Evolutionary conservation across 2,329 filamentous ascomycete species (phyloP), one percentile per base, ranked within the genome.

Genomic region (Hymenoscyphus repandus): DNA sequence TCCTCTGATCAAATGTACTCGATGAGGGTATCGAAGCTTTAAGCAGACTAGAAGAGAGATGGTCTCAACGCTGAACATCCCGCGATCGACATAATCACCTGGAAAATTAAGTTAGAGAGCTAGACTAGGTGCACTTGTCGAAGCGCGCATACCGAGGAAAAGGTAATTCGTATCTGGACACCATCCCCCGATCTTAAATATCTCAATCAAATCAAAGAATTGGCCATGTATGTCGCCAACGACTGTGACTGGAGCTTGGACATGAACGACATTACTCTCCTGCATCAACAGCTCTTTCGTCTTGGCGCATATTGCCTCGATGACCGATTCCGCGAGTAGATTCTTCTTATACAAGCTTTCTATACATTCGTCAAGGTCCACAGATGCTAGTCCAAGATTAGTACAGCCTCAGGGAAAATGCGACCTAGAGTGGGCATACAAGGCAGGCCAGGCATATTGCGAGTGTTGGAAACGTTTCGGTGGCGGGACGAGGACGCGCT

Each of bases 251-350:
- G 93, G 93, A 31, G 93, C 91, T 62, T 84, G 83, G 56, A 99
- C 95, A 70, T 99, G 93, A 54, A 99, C 93, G 56, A 99, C 93
- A 72, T 99, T 99, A 80, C 92, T 97, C 82, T 99, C 93, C 68
- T 95, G 92, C 93, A 99, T 99, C 62, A 99, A 80, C 62, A 99
- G 78, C 75, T 99, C 93, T 69, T 99, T 99, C 18, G 95, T 93
- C 71, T 99, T 99, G 70, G 93, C 91, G 75, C 93, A 99, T 82
- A 99, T 92, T 65, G 93, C 93, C 74, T 99, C 93, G 71, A 99
- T 92, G 60, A 99, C 91, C 38, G 92, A 96, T 72, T 99, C 93
- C 64, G 93, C 91, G 52, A 99, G 82, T 53, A 99, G 82, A 70
- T 97, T 93, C 70, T 96, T 96, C 68, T 93, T 92, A 74, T 97